These are phyloP conservation scores for Endothia cerciana DNA, from an alignment of 2,329 filamentous ascomycete genomes.

Conservation along the genomic window DNA sequence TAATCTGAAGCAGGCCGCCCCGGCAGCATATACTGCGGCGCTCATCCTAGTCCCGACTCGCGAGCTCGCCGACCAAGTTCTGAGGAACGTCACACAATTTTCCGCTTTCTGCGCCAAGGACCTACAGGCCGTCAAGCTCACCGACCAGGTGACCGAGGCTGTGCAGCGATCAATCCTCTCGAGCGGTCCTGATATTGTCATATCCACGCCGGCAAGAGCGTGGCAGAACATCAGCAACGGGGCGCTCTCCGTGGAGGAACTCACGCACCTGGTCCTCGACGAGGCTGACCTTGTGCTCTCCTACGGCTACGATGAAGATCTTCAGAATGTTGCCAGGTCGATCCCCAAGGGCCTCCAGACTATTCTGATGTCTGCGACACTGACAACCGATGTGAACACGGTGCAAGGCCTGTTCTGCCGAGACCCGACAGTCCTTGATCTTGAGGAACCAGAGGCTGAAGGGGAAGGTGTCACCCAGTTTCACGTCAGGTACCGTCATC, in stretches of 20 bases:
- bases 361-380: constrained; percentile 89
- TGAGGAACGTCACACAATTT: constrained; percentile 76
- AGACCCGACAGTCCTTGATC: constrained; percentile 76
- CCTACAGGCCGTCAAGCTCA: constrained; percentile 81
- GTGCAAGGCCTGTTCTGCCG: constrained; percentile 85
- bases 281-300: constrained; percentile 93
- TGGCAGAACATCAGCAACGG: constrained; percentile 76
- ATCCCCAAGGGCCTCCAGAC: constrained; percentile 88
- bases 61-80: constrained; percentile 91
- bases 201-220: constrained; percentile 87
- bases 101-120: constrained; percentile 84
- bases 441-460: constrained; percentile 81
- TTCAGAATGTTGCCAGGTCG: constrained; percentile 76
- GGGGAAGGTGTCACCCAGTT: constrained; percentile 82
- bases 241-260: constrained; percentile 69
- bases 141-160: constrained; percentile 85
- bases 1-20: constrained; percentile 46
- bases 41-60: constrained; percentile 92
- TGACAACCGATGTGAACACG: constrained; percentile 84
- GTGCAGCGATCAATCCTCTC: constrained; percentile 87
- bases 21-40: constrained; percentile 64
- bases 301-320: constrained; percentile 91
- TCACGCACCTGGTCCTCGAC: constrained; percentile 84
- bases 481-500: constrained; percentile 66
- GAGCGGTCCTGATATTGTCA: constrained; percentile 84